These are phyloP conservation scores for Houttuynia cordata DNA, from an alignment of 164 flowering plant genomes.

Conservation along the genomic window DNA sequence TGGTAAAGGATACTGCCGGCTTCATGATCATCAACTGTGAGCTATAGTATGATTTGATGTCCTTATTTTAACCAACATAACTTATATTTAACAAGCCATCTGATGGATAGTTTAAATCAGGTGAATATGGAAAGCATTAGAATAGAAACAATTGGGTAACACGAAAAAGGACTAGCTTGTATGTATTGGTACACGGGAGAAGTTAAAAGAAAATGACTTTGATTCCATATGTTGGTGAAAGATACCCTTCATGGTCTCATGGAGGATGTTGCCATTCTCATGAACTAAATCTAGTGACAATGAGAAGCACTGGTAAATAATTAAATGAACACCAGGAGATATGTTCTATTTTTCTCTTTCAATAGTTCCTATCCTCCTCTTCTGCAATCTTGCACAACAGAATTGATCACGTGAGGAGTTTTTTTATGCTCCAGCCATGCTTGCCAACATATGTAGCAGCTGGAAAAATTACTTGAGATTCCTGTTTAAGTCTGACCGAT, in stretches of 20 bases:
- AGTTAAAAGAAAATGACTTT: neutral
- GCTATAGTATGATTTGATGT: too few species aligned
- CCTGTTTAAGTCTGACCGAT: too few species aligned
- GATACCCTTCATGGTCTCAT: neutral
- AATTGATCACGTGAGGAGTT: neutral
- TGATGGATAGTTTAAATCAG: neutral
- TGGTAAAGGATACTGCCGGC: neutral
- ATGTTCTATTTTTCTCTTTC: neutral
- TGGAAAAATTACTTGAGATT: neutral
- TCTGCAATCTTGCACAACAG: neutral
- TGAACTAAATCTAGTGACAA: neutral
- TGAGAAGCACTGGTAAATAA: neutral
- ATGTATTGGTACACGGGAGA: neutral
- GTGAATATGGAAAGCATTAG: neutral
- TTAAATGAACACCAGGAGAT: neutral
- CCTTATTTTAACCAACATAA: neutral
- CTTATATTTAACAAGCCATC: neutral
- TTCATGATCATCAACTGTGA: neutral
- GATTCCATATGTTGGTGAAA: neutral
- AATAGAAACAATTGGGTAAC: neutral
- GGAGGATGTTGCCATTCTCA: neutral
- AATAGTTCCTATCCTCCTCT: neutral
- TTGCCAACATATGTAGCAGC: neutral
- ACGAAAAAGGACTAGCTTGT: neutral
- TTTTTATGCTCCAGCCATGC: neutral